Conservation (phyloP, 2,329 filamentous ascomycete species). For the Dothistroma septosporum region DNA sequence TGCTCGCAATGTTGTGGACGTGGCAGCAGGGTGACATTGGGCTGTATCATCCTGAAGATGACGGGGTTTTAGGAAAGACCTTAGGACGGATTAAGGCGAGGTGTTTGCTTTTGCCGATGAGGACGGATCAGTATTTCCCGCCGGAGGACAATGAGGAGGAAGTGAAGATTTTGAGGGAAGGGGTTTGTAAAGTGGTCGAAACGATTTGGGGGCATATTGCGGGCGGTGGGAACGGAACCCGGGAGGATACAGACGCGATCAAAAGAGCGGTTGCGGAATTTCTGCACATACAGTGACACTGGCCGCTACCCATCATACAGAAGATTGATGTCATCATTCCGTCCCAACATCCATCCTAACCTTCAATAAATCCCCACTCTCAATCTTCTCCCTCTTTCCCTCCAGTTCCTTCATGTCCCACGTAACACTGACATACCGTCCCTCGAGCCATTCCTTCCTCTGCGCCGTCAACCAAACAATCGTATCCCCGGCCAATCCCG, state of each 20-base stretch:
- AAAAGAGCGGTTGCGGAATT: constrained; percentile 17
- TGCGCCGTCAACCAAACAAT: constrained; percentile 35
- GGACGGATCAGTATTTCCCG: constrained; percentile 42
- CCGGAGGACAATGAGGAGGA: constrained; percentile 39
- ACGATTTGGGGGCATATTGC: constrained; percentile 43
- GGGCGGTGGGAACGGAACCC: constrained; percentile 36
- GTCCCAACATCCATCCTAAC: constrained; percentile 25
- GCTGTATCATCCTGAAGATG: constrained; percentile 30
- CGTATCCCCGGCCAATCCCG: constrained; percentile 32
- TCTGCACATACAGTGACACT: not conserved
- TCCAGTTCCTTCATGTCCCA: constrained; percentile 41
- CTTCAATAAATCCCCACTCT: constrained; percentile 37
- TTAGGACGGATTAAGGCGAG: constrained; percentile 37
- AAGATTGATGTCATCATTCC: not conserved
- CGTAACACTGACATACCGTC: constrained; percentile 35
- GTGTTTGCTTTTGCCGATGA: constrained; percentile 39
- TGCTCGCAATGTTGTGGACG: constrained; percentile 38
- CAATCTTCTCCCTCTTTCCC: constrained; percentile 34
- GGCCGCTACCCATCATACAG: not conserved
- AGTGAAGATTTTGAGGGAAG: constrained; percentile 34
- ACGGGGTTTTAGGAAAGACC: constrained; percentile 34
- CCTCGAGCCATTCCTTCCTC: constrained; percentile 38
- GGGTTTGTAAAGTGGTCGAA: constrained; percentile 33
- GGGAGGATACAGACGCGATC: constrained; percentile 35
- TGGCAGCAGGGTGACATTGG: constrained; percentile 43